Conservation (phyloP, 208 protist species). For the Leishmania tropica region DNA sequence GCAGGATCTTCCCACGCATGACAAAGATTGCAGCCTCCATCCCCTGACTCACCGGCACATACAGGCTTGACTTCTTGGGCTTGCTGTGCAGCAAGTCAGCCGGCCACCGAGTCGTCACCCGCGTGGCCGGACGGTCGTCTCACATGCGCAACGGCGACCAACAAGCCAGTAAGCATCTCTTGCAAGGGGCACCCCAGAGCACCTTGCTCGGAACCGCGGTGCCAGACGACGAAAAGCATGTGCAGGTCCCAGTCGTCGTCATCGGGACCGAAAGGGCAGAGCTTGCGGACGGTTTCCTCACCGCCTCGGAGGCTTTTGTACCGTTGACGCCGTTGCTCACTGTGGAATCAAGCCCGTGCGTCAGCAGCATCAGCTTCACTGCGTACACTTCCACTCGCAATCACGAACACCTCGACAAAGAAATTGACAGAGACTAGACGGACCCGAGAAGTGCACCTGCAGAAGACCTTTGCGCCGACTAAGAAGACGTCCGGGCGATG, state of each 20-base stretch:
- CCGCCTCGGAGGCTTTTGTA: neutral
- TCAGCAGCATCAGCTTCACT: slow-evolving; percentile 18
- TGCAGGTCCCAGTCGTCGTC: neutral
- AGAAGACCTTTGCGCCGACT: slow-evolving; percentile 23
- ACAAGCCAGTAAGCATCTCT: neutral
- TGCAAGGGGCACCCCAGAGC: neutral
- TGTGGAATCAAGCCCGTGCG: too few species aligned
- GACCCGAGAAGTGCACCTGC: slow-evolving; percentile 12
- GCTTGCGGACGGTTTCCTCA: neutral
- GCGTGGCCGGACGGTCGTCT: neutral
- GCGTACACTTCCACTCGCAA: slow-evolving; percentile 35
- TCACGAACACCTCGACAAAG: slow-evolving; percentile 49
- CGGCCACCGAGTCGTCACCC: neutral
- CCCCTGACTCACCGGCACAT: slow-evolving; percentile 35
- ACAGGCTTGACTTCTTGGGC: slow-evolving; percentile 37
- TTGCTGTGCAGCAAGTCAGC: slow-evolving; percentile 13
- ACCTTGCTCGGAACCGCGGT: neutral
- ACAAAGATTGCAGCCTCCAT: slow-evolving; percentile 54
- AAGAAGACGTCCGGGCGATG: slow-evolving; percentile 28
- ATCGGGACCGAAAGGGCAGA: neutral
- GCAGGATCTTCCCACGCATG: neutral
- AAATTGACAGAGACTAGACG: slow-evolving; percentile 21
- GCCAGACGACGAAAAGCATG: neutral
- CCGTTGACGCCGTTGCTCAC: neutral
- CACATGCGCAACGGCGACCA: neutral